Evolutionary conservation across 495 filamentous ascomycete species (phyloP).

Genomic region (Aspergillus cristatus): DNA sequence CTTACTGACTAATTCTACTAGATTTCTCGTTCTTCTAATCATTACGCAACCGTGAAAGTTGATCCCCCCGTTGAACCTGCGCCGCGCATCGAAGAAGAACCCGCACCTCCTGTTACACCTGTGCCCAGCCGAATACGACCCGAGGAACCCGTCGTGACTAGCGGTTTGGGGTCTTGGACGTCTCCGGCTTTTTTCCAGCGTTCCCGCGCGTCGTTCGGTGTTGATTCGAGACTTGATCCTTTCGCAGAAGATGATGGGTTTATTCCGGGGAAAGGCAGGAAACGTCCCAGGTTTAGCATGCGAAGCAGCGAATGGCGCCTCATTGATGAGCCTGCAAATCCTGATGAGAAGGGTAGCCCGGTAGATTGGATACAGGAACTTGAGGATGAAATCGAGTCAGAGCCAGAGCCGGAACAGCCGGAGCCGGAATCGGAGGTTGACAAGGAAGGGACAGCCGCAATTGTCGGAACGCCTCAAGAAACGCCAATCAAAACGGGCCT

Average conservation of each 20-base stretch:
- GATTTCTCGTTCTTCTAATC: conserved; percentile 25
- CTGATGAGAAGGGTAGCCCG: conserved; percentile 38
- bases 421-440: conserved; percentile 14
- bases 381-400: conserved; percentile 15
- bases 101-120: conserved; percentile 22
- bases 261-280: conserved; percentile 54
- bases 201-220: conserved; percentile 49
- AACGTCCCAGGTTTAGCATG: conserved; percentile 64
- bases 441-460: not conserved
- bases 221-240: conserved; percentile 52
- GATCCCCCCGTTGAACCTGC: conserved; percentile 27
- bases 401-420: no score
- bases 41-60: conserved; percentile 33
- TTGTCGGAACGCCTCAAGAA: not conserved
- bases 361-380: conserved; percentile 24
- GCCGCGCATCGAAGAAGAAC: conserved; percentile 6
- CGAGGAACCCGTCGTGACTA: conserved; percentile 2
- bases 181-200: conserved; percentile 74
- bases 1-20: conserved; percentile 10
- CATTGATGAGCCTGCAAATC: conserved; percentile 55
- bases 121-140: conserved; percentile 3
- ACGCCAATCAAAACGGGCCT: not conserved
- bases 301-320: conserved; percentile 62
- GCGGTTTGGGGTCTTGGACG: conserved; percentile 33
- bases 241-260: conserved; percentile 63